Conservation (phyloP, 495 filamentous ascomycete species). For the Chaetomidium leptoderma region DNA sequence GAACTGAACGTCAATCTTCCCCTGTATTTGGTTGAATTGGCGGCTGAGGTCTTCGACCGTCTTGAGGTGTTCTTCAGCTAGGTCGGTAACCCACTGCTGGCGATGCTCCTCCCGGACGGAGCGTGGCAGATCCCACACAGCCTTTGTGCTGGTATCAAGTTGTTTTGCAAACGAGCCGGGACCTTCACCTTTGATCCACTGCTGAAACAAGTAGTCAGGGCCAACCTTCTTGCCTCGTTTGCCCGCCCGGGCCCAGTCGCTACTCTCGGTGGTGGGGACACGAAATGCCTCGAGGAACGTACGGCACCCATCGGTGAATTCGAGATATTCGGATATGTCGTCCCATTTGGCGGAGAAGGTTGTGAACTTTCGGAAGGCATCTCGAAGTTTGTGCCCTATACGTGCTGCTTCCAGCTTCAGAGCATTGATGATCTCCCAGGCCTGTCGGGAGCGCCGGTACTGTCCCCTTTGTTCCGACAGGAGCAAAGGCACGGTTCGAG, state of each 20-base stretch:
- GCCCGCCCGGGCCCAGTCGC: slow-evolving; percentile 43
- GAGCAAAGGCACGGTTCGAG: slow-evolving; percentile 43
- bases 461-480: slow-evolving; percentile 44
- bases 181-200: slow-evolving; percentile 51
- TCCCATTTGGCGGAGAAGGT: slow-evolving; percentile 14
- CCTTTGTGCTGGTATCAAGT: slow-evolving; percentile 20
- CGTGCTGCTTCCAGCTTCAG: slow-evolving; percentile 31
- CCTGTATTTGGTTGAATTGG: slow-evolving; percentile 44
- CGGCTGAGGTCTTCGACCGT: slow-evolving; percentile 35
- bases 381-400: slow-evolving; percentile 14
- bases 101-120: slow-evolving; percentile 35
- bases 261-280: slow-evolving; percentile 41
- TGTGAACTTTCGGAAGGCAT: slow-evolving; percentile 14
- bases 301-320: slow-evolving; percentile 53
- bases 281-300: slow-evolving; percentile 55
- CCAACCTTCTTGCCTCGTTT: slow-evolving; percentile 44
- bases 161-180: slow-evolving; percentile 41
- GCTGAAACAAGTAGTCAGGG: slow-evolving; percentile 51
- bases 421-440: slow-evolving; percentile 41
- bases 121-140: slow-evolving; percentile 53
- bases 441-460: slow-evolving; percentile 26
- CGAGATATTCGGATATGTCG: slow-evolving; percentile 57
- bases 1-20: slow-evolving; percentile 38
- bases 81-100: slow-evolving; percentile 45
- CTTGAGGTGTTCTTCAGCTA: slow-evolving; percentile 48